Conservation (phyloP, 176 grass and related monocot species). For the Oryza officinalis region DNA sequence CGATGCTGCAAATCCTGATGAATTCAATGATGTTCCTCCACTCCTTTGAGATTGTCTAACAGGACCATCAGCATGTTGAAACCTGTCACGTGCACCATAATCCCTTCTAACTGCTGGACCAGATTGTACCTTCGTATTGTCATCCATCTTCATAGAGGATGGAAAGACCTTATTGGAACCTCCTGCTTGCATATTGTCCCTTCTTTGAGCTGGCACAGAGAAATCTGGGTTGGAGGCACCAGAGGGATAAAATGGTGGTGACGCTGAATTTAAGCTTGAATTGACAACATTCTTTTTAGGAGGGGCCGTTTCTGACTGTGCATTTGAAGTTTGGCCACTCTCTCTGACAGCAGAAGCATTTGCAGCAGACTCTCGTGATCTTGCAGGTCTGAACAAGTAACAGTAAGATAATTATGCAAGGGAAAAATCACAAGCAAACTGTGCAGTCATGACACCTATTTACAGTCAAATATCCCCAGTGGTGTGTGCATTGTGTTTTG, state of each 20-base stretch:
- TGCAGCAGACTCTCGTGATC: constrained; percentile 42
- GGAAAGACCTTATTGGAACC: constrained; percentile 50
- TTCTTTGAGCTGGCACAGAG: constrained; percentile 48
- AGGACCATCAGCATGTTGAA: constrained; percentile 50
- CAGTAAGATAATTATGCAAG: constrained; percentile 11
- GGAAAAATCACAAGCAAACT: constrained; percentile 29
- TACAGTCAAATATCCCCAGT: background rate
- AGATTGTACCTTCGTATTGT: constrained; percentile 50
- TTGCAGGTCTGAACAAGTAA: constrained; percentile 49
- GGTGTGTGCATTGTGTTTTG: background rate
- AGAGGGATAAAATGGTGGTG: constrained; percentile 93
- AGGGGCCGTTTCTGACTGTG: constrained; percentile 38
- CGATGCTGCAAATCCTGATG: constrained; percentile 45
- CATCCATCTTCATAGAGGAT: constrained; percentile 57
- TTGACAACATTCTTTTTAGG: constrained; percentile 62
- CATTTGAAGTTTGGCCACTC: constrained; percentile 49
- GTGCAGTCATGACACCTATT: constrained; percentile 16
- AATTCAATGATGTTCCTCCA: constrained; percentile 20
- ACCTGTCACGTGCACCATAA: constrained; percentile 52
- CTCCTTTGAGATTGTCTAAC: constrained; percentile 40
- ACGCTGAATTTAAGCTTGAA: constrained; percentile 89
- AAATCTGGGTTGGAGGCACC: constrained; percentile 54
- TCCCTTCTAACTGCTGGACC: constrained; percentile 53
- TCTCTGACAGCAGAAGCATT: constrained; percentile 45
- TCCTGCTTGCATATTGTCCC: constrained; percentile 46